A percentile compares a stretch with the other conserved stretches of the same genome.
phyloP scores from a whole-genome alignment of 352 stramenopile genomes.

The Thalassiosira sp. region DNA sequence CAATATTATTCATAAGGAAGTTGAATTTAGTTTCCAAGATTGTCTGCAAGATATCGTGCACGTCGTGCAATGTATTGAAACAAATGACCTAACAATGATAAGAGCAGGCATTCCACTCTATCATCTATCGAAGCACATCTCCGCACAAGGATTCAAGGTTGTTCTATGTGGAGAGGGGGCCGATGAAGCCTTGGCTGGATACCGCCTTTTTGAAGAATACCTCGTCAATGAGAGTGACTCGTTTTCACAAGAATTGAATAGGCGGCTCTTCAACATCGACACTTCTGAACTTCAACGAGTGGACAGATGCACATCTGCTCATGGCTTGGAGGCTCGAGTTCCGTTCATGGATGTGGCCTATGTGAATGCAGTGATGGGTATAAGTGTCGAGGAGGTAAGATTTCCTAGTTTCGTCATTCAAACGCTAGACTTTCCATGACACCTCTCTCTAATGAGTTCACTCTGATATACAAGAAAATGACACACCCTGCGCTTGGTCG shows the following conservation, averaged over 20 bases:
- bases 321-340: conserved; percentile 12
- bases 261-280: conserved; percentile 8
- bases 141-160: conserved; percentile 5
- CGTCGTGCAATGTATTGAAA: not conserved
- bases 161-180: conserved; percentile 13
- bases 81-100: conserved; percentile 6
- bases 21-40: conserved; percentile 4
- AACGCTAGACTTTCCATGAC: no score
- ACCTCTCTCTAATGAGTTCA: no score
- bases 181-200: conserved; percentile 6
- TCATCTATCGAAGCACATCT: conserved; percentile 12
- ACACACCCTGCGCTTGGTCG: conserved; percentile 1
- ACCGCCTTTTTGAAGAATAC: not conserved
- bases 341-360: conserved; percentile 11
- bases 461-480: not conserved
- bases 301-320: conserved; percentile 10
- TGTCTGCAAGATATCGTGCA: conserved; percentile 7
- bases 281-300: conserved; percentile 16
- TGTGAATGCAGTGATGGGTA: conserved; percentile 5
- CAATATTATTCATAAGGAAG: conserved; percentile 20
- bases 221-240: not conserved
- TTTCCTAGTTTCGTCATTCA: no score
- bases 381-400: conserved; percentile 6
- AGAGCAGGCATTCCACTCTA: conserved; percentile 12
- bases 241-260: conserved; percentile 7